These are phyloP conservation scores for Colletotrichum somersetense DNA, from an alignment of 2,329 filamentous ascomycete genomes.

Conservation along the genomic window DNA sequence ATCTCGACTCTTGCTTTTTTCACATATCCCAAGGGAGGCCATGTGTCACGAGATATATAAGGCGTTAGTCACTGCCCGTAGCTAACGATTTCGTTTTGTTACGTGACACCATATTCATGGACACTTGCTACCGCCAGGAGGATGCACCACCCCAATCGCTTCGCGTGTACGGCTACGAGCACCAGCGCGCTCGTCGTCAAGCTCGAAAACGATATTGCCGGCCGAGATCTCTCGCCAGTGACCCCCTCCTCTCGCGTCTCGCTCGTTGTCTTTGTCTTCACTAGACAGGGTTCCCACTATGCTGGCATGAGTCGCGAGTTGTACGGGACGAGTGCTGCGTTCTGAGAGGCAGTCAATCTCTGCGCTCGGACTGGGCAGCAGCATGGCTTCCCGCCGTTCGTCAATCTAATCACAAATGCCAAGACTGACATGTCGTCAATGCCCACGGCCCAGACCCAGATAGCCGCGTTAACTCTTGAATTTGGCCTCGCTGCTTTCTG, in stretches of 20 bases:
- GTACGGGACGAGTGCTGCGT: conserved; percentile 45
- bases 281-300: conserved; percentile 52
- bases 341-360: conserved; percentile 48
- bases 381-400: conserved; percentile 54
- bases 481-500: conserved; percentile 50
- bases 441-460: conserved; percentile 48
- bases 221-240: background rate
- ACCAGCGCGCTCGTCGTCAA: background rate
- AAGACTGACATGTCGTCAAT: conserved; percentile 31
- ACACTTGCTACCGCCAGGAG: conserved; percentile 47
- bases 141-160: conserved; percentile 14
- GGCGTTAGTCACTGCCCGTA: too few species aligned
- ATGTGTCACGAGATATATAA: too few species aligned
- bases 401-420: conserved; percentile 52
- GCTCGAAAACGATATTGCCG: background rate
- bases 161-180: background rate
- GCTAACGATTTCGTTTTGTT: too few species aligned
- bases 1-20: conserved; percentile 57
- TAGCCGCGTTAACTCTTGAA: conserved; percentile 53
- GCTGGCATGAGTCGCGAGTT: conserved; percentile 51
- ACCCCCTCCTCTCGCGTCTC: background rate
- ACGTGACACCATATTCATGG: conserved; percentile 44
- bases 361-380: conserved; percentile 45
- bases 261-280: conserved; percentile 55
- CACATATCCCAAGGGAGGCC: conserved; percentile 43